Base-by-base conservation (phyloP, 2,329 filamentous ascomycete species). In the Ophiostoma quercus region DNA sequence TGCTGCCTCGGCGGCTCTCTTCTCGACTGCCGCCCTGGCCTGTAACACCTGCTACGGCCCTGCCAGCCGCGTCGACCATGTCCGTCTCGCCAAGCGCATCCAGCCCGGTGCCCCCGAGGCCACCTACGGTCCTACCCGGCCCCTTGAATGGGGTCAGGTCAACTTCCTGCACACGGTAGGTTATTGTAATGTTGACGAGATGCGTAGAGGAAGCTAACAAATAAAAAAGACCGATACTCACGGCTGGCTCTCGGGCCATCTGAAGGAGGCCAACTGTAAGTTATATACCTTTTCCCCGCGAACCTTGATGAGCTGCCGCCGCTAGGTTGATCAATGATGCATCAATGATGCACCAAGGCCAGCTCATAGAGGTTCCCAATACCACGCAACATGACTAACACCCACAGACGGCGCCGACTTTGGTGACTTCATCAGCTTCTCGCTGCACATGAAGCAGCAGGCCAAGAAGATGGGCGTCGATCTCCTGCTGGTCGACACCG, bases 391-490 rank as follows among this genome's bases (percentile, higher is more conserved):
- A 22, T 6, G 5, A 66, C 68, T 68, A 29, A 68, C 68, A 25
- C 19, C 12, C 34, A 39, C 34, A 73, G 72, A 88, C 72, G 86
- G 87, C 57, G 87, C 86, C 1, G 87, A 90, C 75, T 89, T 87
- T 85, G 87, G 87, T 32, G 87, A 90, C 76, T 88, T 85, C 76
- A 85, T 86, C 60, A 84, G 84, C 69, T 89, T 89, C 74, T 81
- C 84, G 14, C 82, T 81, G 67, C 83, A 83, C 72, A 88, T 89
- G 85, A 86, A 85, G 76, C 78, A 84, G 69, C 86, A 84, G 74
- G 87, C 87, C 3, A 79, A 79, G 25, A 79, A 82, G 14, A 79
- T 87, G 73, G 83, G 83, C 11, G 87, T 88, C 6, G 87, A 90
- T 73, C 74, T 89, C 70, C 79, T 89, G 67, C 76, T 89, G 14